A percentile compares a stretch with the other conserved stretches of the same genome.
These are phyloP conservation scores for Fomitopsis serialis DNA, from an alignment of 768 basidiomycete species.

Conservation along the genomic window DNA sequence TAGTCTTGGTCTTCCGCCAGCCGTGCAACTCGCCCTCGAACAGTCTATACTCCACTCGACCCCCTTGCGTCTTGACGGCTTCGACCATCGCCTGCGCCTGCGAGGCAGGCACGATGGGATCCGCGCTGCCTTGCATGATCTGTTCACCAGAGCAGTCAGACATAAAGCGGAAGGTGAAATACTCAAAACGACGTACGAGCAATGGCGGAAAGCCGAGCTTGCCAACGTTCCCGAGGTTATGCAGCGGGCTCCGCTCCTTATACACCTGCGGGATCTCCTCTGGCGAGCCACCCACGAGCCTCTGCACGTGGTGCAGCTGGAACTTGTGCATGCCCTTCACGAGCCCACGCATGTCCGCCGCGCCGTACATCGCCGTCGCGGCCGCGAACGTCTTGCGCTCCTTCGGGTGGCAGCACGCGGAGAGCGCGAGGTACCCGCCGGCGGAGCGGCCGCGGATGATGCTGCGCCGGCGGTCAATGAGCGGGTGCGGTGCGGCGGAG, in stretches of 20 bases:
- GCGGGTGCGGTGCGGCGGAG: conserved; percentile 36
- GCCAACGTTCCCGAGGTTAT: conserved; percentile 46
- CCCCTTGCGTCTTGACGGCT: conserved; percentile 42
- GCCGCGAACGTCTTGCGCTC: conserved; percentile 50
- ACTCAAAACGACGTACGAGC: neutral
- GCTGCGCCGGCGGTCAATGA: conserved; percentile 58
- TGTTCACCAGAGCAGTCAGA: conserved; percentile 16
- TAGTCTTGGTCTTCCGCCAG: conserved; percentile 49
- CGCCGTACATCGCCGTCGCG: conserved; percentile 57
- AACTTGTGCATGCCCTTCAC: conserved; percentile 69
- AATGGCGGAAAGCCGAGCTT: neutral
- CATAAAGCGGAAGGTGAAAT: neutral
- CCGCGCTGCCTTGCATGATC: conserved; percentile 63
- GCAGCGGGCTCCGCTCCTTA: conserved; percentile 55
- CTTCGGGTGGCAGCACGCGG: conserved; percentile 34
- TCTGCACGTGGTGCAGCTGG: conserved; percentile 51
- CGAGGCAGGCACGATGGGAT: conserved; percentile 60
- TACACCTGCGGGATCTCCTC: conserved; percentile 52
- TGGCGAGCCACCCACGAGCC: conserved; percentile 54
- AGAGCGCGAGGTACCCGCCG: conserved; percentile 67
- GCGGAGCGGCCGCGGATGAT: conserved; percentile 70
- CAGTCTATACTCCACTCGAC: conserved; percentile 50
- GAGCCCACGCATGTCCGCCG: conserved; percentile 56
- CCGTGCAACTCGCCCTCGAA: conserved; percentile 68
- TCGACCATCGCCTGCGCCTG: conserved; percentile 58